Base-by-base conservation (phyloP, 352 stramenopile genomes). In the Peronospora tabacina region DNA sequence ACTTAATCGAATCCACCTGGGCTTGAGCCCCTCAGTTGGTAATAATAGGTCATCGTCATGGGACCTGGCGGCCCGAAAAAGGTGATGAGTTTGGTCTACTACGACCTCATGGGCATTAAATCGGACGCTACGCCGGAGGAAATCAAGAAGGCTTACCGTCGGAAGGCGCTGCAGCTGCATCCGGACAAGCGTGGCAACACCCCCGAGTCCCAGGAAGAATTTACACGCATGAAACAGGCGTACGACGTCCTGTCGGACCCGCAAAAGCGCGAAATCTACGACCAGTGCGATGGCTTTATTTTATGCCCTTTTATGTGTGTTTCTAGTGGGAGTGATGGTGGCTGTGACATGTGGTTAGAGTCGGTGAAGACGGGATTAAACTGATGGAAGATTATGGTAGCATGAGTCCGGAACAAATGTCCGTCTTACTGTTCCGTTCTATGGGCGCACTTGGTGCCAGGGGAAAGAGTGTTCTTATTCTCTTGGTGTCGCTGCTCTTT, bases 131-230 rank as follows among this genome's bases (percentile, higher is more conserved):
- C 79, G 43, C 65, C 73, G 26, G 82, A 90, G 61, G 54, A 85
- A 55, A 91, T 98, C 46, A 96, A 96, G 63, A 96, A 96, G 60
- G 88, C 90, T 11, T 98, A 97, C 58, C 68, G 81, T 34, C 81
- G 79, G 52, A 87, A 90, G 61, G 90, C 90, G 44, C 68, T 97
- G 32, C 91, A 96, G 62, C 85, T 95, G 33, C 91, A 97, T 48
- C 91, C 91, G 2, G 68, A 95, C 65, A 93, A 94, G 61, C 88
- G 78, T 29, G 78, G 78, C 46, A 89, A 89, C 60, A 85, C 78
- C 41, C 73, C 73, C 6, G 78, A 89, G 59, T 68, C 68, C n/a
- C 78, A 89, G 55, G 78, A 89, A n/a, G 78, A 87, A 50, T 98
- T 98, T 61, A 94, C 83, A 29, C 68, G 72, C 30, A 89, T 97